phyloP scores from a whole-genome alignment of 1,284 basidiomycete species.

The Golubevia pallescens region DNA sequence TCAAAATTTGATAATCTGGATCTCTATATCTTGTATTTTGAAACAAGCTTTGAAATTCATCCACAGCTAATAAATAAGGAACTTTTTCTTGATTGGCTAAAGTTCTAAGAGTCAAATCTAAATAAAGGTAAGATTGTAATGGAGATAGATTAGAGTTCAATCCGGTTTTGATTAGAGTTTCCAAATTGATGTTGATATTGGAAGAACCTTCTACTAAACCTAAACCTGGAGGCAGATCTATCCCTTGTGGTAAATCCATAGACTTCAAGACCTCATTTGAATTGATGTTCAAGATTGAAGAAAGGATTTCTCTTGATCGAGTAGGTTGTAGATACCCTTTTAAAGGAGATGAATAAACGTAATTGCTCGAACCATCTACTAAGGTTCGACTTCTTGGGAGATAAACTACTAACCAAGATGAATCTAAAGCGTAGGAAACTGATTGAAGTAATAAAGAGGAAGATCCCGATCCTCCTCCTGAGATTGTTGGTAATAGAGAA shows the following conservation, averaged over 20 bases:
- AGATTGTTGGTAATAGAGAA: slow-evolving; percentile 13
- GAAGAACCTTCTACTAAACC: slow-evolving; percentile 14
- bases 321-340: slow-evolving; percentile 51
- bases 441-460: slow-evolving; percentile 49
- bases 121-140: slow-evolving; percentile 23
- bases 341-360: slow-evolving; percentile 39
- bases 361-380: slow-evolving; percentile 50
- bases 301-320: slow-evolving; percentile 26
- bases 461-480: slow-evolving; percentile 42
- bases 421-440: slow-evolving; percentile 49
- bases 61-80: slow-evolving; percentile 47
- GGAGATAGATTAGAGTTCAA: slow-evolving; percentile 14
- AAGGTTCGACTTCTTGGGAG: slow-evolving; percentile 37
- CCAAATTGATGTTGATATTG: slow-evolving; percentile 7
- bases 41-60: slow-evolving; percentile 56
- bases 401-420: slow-evolving; percentile 50
- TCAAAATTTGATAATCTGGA: slow-evolving; percentile 44
- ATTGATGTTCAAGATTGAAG: slow-evolving; percentile 33
- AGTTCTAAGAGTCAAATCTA: slow-evolving; percentile 35
- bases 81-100: slow-evolving; percentile 33
- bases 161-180: slow-evolving; percentile 22
- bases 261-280: slow-evolving; percentile 5
- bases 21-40: slow-evolving; percentile 41
- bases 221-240: too few species aligned
- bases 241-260: too few species aligned